A percentile compares a stretch with the other conserved stretches of the same genome.
Evolutionary conservation across 2,329 filamentous ascomycete genomes (phyloP).

Genomic region (Atkinsonella texensis): DNA sequence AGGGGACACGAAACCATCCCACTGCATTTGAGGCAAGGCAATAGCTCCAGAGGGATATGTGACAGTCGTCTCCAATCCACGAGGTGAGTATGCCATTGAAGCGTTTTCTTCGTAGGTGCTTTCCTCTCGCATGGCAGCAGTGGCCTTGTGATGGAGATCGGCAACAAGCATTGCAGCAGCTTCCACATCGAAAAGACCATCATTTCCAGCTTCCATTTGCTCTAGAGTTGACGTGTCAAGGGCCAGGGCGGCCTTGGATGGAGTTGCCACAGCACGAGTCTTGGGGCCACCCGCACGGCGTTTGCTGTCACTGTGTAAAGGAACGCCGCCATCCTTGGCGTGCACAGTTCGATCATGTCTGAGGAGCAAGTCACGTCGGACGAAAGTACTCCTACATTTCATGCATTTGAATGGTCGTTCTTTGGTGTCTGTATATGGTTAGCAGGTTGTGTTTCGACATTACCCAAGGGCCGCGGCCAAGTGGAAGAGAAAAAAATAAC

Average conservation of each 20-base stretch:
- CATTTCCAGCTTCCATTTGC: conserved; percentile 83
- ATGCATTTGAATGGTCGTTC: conserved; percentile 97
- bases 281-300: conserved; percentile 63
- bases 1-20: conserved; percentile 77
- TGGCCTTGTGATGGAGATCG: conserved; percentile 92
- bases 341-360: conserved; percentile 97
- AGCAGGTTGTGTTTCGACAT: not conserved
- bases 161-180: conserved; percentile 97
- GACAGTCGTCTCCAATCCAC: conserved; percentile 63
- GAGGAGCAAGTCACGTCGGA: conserved; percentile 88
- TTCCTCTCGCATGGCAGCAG: conserved; percentile 51
- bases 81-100: conserved; percentile 61
- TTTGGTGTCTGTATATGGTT: conserved; percentile 65
- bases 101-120: conserved; percentile 44
- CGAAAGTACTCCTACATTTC: conserved; percentile 97
- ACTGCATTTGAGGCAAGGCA: conserved; percentile 75
- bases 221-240: conserved; percentile 80
- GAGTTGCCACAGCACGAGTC: conserved; percentile 46
- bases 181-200: conserved; percentile 90
- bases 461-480: not conserved
- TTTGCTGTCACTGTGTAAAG: conserved; percentile 89
- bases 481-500: no score
- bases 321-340: conserved; percentile 91
- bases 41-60: conserved; percentile 69
- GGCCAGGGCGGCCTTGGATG: conserved; percentile 64